These are phyloP conservation scores for Fusarium sp. DNA, from an alignment of 2,329 filamentous ascomycete genomes.

Conservation along the genomic window DNA sequence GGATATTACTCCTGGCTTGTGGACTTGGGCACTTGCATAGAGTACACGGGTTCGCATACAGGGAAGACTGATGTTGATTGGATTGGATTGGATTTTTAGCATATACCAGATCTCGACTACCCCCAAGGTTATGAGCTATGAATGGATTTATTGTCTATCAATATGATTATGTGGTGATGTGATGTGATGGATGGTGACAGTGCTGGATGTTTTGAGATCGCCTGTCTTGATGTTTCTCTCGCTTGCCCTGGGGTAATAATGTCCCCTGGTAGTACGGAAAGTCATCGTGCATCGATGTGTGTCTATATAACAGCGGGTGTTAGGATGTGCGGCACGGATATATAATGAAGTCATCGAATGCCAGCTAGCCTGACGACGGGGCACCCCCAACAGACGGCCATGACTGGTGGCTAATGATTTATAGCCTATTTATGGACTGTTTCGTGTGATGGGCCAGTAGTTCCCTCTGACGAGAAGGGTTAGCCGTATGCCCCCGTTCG, in stretches of 20 bases:
- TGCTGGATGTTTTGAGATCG: neutral
- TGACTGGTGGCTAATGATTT: too few species aligned
- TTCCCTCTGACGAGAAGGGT: neutral
- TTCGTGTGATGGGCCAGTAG: neutral
- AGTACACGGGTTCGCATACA: neutral
- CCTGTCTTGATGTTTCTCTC: neutral
- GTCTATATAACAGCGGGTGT: neutral
- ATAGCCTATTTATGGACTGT: neutral
- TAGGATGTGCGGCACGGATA: neutral
- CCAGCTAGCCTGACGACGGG: neutral
- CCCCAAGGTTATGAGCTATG: constrained; percentile 7
- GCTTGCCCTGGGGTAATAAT: neutral
- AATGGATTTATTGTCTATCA: neutral
- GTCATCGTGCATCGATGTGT: neutral
- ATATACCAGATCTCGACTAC: constrained; percentile 4
- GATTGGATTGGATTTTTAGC: neutral
- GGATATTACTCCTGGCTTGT: neutral
- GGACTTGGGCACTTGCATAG: neutral
- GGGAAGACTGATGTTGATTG: neutral
- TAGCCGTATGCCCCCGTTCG: neutral
- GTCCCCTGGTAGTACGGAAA: neutral
- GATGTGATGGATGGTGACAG: neutral
- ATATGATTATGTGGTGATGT: neutral
- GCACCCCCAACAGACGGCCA: neutral
- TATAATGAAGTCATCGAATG: neutral